Conservation (phyloP, 2,329 filamentous ascomycete genomes). For the Dendrostoma leiphaemia region DNA sequence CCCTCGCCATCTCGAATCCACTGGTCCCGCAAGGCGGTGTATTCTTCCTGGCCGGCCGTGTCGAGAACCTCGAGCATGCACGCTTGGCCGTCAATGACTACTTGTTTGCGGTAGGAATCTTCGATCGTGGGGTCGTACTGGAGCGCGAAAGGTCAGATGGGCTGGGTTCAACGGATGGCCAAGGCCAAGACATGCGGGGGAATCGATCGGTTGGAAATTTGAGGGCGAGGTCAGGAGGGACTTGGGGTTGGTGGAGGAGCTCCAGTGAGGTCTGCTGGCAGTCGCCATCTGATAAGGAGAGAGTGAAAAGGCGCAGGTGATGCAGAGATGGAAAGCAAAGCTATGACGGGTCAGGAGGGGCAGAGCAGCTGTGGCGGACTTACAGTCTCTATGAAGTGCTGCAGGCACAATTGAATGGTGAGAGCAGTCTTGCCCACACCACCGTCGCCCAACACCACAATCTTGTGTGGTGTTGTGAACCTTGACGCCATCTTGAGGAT, state of each 20-base stretch:
- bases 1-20: constrained; percentile 98
- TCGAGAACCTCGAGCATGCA: constrained; percentile 98
- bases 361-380: constrained; percentile 30
- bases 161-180: neutral
- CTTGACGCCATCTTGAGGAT: constrained; percentile 71
- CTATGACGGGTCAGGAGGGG: neutral
- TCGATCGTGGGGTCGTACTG: constrained; percentile 87
- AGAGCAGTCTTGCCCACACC: constrained; percentile 92
- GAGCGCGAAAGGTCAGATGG: constrained; percentile 2
- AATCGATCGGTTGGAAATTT: too few species aligned
- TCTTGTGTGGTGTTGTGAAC: constrained; percentile 73
- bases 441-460: constrained; percentile 93
- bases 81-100: constrained; percentile 89
- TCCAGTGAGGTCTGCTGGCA: neutral
- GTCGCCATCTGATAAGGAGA: neutral
- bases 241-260: too few species aligned
- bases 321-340: too few species aligned
- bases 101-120: constrained; percentile 84
- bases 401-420: constrained; percentile 94
- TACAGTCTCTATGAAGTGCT: constrained; percentile 96
- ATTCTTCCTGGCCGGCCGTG: constrained; percentile 97
- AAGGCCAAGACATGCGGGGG: neutral
- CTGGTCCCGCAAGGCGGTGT: constrained; percentile 92
- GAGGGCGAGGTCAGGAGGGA: too few species aligned
- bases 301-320: neutral